Evolutionary conservation across 2,329 filamentous ascomycete species (phyloP).

Genomic region (Diaporthe capsici): DNA sequence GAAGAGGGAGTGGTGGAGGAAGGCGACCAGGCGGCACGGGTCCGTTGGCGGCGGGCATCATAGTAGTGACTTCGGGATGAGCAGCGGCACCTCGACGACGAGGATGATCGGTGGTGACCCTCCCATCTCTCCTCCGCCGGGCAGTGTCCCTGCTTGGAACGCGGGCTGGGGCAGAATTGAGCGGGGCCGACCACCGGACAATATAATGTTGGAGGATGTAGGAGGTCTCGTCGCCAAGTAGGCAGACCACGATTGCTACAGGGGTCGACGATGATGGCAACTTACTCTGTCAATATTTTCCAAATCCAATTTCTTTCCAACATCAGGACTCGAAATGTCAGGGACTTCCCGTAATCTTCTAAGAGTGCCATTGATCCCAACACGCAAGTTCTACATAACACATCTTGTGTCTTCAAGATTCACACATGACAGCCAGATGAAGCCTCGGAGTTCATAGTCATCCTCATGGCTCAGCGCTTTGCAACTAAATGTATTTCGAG

Average conservation of each 20-base stretch:
- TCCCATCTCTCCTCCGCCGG: slow-evolving; percentile 39
- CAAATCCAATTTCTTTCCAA: background rate
- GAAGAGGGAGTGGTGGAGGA: slow-evolving; percentile 43
- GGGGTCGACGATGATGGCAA: background rate
- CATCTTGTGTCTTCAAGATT: background rate
- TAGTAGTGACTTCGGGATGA: slow-evolving; percentile 38
- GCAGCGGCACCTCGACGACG: slow-evolving; percentile 38
- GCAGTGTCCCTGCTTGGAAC: slow-evolving; percentile 54
- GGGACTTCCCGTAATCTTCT: background rate
- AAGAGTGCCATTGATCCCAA: background rate
- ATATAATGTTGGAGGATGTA: slow-evolving; percentile 55
- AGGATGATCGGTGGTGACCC: slow-evolving; percentile 44
- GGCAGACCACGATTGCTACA: background rate
- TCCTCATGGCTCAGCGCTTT: background rate
- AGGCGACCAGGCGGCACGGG: slow-evolving; percentile 41
- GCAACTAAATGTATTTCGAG: slow-evolving; percentile 16
- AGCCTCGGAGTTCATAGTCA: background rate
- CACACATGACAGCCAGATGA: background rate
- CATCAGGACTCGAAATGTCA: background rate
- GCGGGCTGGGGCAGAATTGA: slow-evolving; percentile 58
- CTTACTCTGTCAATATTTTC: background rate
- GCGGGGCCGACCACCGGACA: slow-evolving; percentile 50
- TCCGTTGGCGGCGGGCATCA: slow-evolving; percentile 34
- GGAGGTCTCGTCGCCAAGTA: slow-evolving; percentile 49
- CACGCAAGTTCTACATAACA: background rate